These are phyloP conservation scores for Citrus reticulata DNA, from an alignment of 345 rosid genomes.

Conservation along the genomic window DNA sequence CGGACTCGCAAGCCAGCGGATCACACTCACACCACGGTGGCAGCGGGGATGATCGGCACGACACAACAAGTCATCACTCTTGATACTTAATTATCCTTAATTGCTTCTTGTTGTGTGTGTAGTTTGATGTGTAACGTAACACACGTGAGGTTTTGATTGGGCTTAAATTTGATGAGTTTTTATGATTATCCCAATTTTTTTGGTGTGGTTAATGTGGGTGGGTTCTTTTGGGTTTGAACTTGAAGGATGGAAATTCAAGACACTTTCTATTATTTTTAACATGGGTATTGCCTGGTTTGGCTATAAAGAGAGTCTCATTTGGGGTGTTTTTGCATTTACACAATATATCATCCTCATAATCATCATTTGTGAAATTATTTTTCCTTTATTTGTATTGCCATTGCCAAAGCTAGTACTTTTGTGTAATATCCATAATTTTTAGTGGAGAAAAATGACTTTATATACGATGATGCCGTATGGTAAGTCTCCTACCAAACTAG, in stretches of 20 bases:
- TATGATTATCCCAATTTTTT: conserved; percentile 27
- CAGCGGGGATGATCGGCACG: conserved; percentile 57
- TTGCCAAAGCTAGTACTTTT: not conserved
- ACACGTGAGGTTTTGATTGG: conserved; percentile 68
- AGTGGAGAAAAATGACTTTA: conserved; percentile 19
- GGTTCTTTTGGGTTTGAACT: conserved; percentile 35
- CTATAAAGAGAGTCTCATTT: conserved; percentile 13
- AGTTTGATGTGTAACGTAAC: conserved; percentile 63
- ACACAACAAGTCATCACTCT: conserved; percentile 48
- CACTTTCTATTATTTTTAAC: conserved; percentile 25
- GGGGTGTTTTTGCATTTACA: conserved; percentile 1
- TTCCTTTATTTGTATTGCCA: not conserved
- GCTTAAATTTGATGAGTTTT: conserved; percentile 49
- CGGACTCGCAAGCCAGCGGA: conserved; percentile 78
- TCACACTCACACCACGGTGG: conserved; percentile 57
- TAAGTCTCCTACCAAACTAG: conserved; percentile 38
- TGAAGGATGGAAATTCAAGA: not conserved
- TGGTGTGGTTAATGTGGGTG: conserved; percentile 48
- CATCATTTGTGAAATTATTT: conserved; percentile 24
- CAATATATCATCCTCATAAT: conserved; percentile 26
- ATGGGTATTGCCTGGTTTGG: conserved; percentile 25
- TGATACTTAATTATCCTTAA: not conserved
- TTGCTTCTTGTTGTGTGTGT: conserved; percentile 20
- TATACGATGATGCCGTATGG: not conserved
- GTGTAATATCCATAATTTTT: conserved; percentile 7